Evolutionary conservation across 352 stramenopile species (phyloP).

Genomic region (Globisporangium nodosum): DNA sequence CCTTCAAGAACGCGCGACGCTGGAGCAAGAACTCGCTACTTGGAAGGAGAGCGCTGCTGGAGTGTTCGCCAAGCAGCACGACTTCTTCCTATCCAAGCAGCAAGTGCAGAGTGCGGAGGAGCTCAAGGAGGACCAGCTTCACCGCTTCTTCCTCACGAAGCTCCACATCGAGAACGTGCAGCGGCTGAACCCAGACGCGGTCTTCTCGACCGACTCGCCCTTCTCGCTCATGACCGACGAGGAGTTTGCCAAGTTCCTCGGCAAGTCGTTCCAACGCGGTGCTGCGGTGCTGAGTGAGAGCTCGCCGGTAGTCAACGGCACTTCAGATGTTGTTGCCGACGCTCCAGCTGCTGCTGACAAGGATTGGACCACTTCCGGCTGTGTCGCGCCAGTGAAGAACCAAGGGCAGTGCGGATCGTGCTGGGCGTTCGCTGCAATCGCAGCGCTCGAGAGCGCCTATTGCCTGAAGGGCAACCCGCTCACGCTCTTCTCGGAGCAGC

Average conservation of each 20-base stretch:
- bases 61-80: conserved; percentile 38
- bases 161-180: conserved; percentile 46
- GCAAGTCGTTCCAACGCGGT: conserved; percentile 29
- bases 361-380: conserved; percentile 61
- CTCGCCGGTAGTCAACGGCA: conserved; percentile 9
- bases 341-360: conserved; percentile 16
- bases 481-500: conserved; percentile 88
- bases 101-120: conserved; percentile 9
- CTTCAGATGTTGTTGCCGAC: conserved; percentile 23
- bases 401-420: conserved; percentile 97
- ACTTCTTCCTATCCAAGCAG: conserved; percentile 23
- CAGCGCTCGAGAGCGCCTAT: conserved; percentile 88
- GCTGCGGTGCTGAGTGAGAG: conserved; percentile 3
- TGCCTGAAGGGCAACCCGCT: conserved; percentile 72
- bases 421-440: conserved; percentile 95
- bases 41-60: conserved; percentile 54
- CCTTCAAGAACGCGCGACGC: conserved; percentile 29
- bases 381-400: conserved; percentile 87
- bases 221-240: conserved; percentile 72
- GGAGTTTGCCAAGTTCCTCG: conserved; percentile 54
- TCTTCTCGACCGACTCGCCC: conserved; percentile 60
- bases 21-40: conserved; percentile 32
- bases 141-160: conserved; percentile 59
- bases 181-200: conserved; percentile 43
- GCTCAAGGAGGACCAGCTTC: conserved; percentile 35